Percentiles rank a stretch among this genome's conserved stretches.
phyloP scores from a whole-genome alignment of 1,284 basidiomycete genomes.

The Phylloporus gajari region DNA sequence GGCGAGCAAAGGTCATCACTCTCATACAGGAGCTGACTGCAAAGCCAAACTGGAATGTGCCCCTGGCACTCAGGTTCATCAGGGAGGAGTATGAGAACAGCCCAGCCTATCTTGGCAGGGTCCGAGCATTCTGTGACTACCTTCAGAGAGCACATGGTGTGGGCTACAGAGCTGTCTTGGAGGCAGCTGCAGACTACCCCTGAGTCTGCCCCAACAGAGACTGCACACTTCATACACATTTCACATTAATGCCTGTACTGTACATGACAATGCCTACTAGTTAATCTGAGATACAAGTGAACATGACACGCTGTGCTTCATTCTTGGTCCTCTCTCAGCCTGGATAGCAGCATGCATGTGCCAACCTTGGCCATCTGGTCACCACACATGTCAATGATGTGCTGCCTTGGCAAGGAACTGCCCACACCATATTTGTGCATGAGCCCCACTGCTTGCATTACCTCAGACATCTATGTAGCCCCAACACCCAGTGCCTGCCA shows the following conservation, averaged over 20 bases:
- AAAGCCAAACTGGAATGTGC: conserved; percentile 27
- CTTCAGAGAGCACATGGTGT: background rate
- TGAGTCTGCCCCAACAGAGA: too few relatives aligned
- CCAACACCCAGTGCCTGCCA: background rate
- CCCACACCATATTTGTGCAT: background rate
- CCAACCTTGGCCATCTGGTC: background rate
- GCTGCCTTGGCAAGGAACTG: background rate
- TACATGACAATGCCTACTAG: too few relatives aligned
- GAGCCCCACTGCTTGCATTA: background rate
- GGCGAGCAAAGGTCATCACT: conserved; percentile 13
- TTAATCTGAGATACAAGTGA: too few relatives aligned
- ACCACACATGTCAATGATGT: background rate
- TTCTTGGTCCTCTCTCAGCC: background rate
- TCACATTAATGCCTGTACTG: too few relatives aligned
- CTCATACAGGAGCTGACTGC: conserved; percentile 23
- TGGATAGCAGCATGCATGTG: background rate
- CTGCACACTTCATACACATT: too few relatives aligned
- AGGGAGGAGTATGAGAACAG: conserved; percentile 23
- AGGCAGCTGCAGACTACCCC: too few relatives aligned
- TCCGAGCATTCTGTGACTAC: conserved; percentile 24
- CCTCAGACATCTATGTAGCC: background rate
- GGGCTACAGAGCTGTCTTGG: too few relatives aligned
- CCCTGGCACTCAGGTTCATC: conserved; percentile 25
- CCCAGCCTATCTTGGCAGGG: conserved; percentile 17
- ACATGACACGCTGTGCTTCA: too few relatives aligned